Base-by-base conservation (phyloP, 163 green algal species). In the Coccomyxa subellipsoidea region DNA sequence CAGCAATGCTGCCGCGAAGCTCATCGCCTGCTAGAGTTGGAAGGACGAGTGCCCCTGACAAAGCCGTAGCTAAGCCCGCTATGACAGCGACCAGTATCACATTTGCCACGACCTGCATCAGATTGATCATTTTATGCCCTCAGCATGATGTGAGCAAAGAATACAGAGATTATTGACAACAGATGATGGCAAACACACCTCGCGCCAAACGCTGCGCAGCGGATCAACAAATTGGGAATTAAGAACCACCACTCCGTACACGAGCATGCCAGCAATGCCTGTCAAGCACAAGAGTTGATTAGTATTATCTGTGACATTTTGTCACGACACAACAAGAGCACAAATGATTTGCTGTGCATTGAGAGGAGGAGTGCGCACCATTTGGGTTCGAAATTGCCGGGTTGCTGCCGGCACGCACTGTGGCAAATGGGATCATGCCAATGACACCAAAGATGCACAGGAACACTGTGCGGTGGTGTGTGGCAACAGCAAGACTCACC, bases 211-310 rank as follows among this genome's bases (percentile, higher is more conserved):
- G 2, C 0, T 73, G 10, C 66, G 27, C 29, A 73, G 18, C 10
- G 27, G 29, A 2, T 4, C 10, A 32, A 70, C 35, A 72, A 78
- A 78, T 59, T 84, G 81, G 27, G 71, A 75, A 10, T 79, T 54
- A 23, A 84, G 59, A 7, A 84, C 25, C 2, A 59, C 53, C 7
- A 84, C 53, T 7, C 81, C 81, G 38, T 78, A 78, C 29, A 78
- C 76, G 36, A 84, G 70, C 8, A 78, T 80, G 37, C 36, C 37
- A 23, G 78, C 53, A 18, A 84, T 80, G 54, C 81, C 81, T 73
- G 66, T 66, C 66, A 36, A 35, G 66, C 21, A 23, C 21, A 36
- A 5, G 7, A 36, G 1, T 73, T 18, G 8, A 27, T 32, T 34
- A 32, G 27, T 73, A 18, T 8, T n/a, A n/a, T n/a, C n/a, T n/a